phyloP scores from a whole-genome alignment of 192 early-diverging fungal genomes.

The Umbelopsis vinacea region DNA sequence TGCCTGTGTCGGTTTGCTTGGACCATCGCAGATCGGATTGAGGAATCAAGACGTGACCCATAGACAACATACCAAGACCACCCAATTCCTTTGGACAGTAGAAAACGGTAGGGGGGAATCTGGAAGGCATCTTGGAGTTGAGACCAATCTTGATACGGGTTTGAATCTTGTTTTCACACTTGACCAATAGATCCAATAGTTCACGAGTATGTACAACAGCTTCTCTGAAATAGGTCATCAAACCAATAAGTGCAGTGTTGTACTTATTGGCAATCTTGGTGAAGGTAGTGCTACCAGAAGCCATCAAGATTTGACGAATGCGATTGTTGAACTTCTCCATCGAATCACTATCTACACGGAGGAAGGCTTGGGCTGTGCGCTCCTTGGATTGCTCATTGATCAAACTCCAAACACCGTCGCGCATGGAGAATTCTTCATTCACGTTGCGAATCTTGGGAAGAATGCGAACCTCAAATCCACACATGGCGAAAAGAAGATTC shows the following conservation, averaged over 20 bases:
- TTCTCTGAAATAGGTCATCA: slow-evolving; percentile 99
- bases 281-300: slow-evolving; percentile 95
- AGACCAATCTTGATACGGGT: slow-evolving; percentile 99
- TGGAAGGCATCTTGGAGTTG: slow-evolving; percentile 97
- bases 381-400: slow-evolving; percentile 98
- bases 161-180: slow-evolving; percentile 99
- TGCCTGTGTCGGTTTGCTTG: slow-evolving; percentile 94
- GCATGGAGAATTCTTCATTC: slow-evolving; percentile 88
- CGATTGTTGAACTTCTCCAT: slow-evolving; percentile 94
- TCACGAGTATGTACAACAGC: slow-evolving; percentile 98
- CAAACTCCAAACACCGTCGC: slow-evolving; percentile 91
- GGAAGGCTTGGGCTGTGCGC: slow-evolving; percentile 94
- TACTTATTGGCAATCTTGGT: slow-evolving; percentile 99
- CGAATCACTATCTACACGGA: slow-evolving; percentile 95
- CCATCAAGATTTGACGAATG: slow-evolving; percentile 97
- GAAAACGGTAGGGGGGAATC: slow-evolving; percentile 95
- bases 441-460: slow-evolving; percentile 87
- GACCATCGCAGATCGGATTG: slow-evolving; percentile 97
- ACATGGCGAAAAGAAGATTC: slow-evolving; percentile 86
- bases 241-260: slow-evolving; percentile 87
- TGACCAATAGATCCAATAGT: slow-evolving; percentile 94
- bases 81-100: slow-evolving; percentile 93
- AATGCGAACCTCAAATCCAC: slow-evolving; percentile 95
- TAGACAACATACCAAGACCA: slow-evolving; percentile 97
- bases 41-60: slow-evolving; percentile 98